These are phyloP conservation scores for Malassezia cuniculi DNA, from an alignment of 1,284 basidiomycete species.

Conservation along the genomic window DNA sequence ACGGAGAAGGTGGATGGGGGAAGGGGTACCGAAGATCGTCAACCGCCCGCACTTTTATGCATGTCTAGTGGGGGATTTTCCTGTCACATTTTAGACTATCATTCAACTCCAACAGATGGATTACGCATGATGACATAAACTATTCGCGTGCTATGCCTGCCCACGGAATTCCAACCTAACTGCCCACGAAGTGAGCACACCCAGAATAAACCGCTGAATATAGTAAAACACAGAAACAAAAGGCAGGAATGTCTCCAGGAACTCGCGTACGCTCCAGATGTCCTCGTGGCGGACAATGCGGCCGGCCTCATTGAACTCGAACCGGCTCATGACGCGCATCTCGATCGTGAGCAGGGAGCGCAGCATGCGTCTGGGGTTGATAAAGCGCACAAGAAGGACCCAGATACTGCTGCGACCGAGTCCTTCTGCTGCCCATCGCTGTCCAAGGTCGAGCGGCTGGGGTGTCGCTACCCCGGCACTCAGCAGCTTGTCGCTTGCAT, in stretches of 20 bases:
- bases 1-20: too few relatives aligned
- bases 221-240: slow-evolving; percentile 25
- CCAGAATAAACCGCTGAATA: slow-evolving; percentile 5
- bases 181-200: slow-evolving; percentile 6
- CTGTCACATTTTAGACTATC: too few relatives aligned
- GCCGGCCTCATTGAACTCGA: slow-evolving; percentile 45
- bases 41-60: too few relatives aligned
- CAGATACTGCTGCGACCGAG: slow-evolving; percentile 32
- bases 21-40: too few relatives aligned
- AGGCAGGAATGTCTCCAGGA: slow-evolving; percentile 40
- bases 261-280: slow-evolving; percentile 41
- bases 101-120: too few relatives aligned
- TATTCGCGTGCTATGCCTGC: too few relatives aligned
- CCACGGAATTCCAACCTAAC: too few relatives aligned
- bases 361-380: slow-evolving; percentile 31
- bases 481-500: background rate
- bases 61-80: too few relatives aligned
- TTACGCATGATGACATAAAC: too few relatives aligned
- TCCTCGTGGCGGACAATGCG: slow-evolving; percentile 43
- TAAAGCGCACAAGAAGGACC: slow-evolving; percentile 27
- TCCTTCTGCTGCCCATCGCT: slow-evolving; percentile 15
- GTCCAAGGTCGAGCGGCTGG: too few relatives aligned
- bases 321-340: slow-evolving; percentile 28
- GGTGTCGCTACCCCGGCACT: background rate
- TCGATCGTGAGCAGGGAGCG: slow-evolving; percentile 36